phyloP scores from a whole-genome alignment of 2,329 filamentous ascomycete species.

The Elsinoe necatrix region DNA sequence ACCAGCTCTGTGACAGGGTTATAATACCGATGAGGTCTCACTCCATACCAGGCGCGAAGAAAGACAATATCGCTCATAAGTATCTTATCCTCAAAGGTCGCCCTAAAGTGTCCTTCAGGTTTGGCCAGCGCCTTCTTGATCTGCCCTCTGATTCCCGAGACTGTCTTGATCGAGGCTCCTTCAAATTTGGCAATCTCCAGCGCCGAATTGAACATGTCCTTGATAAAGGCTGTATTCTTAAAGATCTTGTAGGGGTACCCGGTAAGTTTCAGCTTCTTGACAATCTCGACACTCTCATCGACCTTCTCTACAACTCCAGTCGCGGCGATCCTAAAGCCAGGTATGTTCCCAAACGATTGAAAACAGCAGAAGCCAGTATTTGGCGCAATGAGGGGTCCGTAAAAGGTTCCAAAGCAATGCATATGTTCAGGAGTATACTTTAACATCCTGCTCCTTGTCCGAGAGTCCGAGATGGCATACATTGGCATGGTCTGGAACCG shows the following conservation, averaged over 20 bases:
- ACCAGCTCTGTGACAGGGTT: slow-evolving; percentile 92
- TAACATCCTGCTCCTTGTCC: slow-evolving; percentile 91
- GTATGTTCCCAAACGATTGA: slow-evolving; percentile 74
- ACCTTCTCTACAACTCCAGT: slow-evolving; percentile 90
- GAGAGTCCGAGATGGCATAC: slow-evolving; percentile 90
- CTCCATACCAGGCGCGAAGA: slow-evolving; percentile 90
- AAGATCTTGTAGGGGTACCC: slow-evolving; percentile 94
- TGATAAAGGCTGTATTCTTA: slow-evolving; percentile 98
- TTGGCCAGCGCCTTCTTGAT: slow-evolving; percentile 93
- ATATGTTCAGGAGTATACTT: slow-evolving; percentile 99
- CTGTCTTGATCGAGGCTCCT: slow-evolving; percentile 88
- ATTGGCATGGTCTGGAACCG: slow-evolving; percentile 87
- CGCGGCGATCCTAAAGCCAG: slow-evolving; percentile 88
- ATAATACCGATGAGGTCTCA: slow-evolving; percentile 93
- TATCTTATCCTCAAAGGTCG: slow-evolving; percentile 98
- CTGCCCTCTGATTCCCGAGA: slow-evolving; percentile 89
- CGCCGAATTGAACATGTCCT: slow-evolving; percentile 91
- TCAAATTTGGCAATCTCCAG: slow-evolving; percentile 98
- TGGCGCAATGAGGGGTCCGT: slow-evolving; percentile 86
- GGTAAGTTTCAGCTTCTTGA: slow-evolving; percentile 98
- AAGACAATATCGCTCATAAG: slow-evolving; percentile 96
- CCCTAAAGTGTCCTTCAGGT: slow-evolving; percentile 90
- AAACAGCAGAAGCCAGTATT: slow-evolving; percentile 95
- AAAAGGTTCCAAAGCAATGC: slow-evolving; percentile 96
- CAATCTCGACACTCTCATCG: slow-evolving; percentile 92